Percentiles rank a stretch among this genome's conserved stretches.
Conservation (phyloP, 306 rosid genomes). For the Parietaria judaica region DNA sequence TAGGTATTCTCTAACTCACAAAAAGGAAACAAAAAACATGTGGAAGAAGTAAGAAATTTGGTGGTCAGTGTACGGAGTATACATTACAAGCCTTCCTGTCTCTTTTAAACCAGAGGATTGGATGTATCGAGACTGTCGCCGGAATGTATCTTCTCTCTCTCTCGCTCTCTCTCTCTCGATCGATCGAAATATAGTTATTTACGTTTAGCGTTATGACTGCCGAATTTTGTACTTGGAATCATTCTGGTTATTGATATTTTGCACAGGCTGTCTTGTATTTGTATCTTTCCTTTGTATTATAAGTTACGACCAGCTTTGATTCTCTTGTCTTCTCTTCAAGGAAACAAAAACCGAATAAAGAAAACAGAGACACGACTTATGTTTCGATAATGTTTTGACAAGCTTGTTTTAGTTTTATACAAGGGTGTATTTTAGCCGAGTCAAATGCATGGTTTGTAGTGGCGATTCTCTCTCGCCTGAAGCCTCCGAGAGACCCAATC, state of each 20-base stretch:
- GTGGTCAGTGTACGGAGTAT: constrained; percentile 34
- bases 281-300: constrained; percentile 21
- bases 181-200: constrained; percentile 72
- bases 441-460: too few relatives aligned
- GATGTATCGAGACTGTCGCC: constrained; percentile 57
- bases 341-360: not conserved
- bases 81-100: constrained; percentile 35
- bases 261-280: constrained; percentile 45
- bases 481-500: too few relatives aligned
- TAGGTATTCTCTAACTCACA: constrained; percentile 74
- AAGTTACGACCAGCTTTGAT: constrained; percentile 16
- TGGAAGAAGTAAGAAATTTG: constrained; percentile 48
- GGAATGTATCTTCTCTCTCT: constrained; percentile 43
- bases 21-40: constrained; percentile 17
- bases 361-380: too few relatives aligned
- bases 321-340: constrained; percentile 9
- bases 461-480: too few relatives aligned
- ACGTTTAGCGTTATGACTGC: constrained; percentile 50
- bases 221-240: constrained; percentile 54
- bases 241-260: constrained; percentile 64
- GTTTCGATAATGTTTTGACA: too few relatives aligned
- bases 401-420: too few relatives aligned
- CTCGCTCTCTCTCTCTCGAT: constrained; percentile 21
- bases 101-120: constrained; percentile 48
- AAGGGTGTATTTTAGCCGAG: too few relatives aligned